Evolutionary conservation across 352 stramenopile species (phyloP), one percentile per base, ranked within the genome.

Genomic region (Achlya hypogyna): DNA sequence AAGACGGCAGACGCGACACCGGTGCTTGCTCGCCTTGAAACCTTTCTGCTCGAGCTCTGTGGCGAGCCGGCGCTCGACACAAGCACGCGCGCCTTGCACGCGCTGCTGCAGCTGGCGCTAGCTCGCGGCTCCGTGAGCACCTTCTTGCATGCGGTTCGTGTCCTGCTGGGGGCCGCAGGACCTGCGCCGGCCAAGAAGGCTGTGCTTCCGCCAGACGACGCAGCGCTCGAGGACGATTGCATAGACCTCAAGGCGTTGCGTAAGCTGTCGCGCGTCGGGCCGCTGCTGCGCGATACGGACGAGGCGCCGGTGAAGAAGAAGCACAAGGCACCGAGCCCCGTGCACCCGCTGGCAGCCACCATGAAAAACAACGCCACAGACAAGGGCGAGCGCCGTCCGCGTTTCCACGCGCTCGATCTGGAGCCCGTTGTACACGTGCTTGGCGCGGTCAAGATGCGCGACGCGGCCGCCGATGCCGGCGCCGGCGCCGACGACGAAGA

Each of bases 61-160:
- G 74, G 74, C 35, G 69, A 72, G 20, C 47, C 51, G 23, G 12
- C 42, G 6, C 9, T 10, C 52, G 53, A 66, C 23, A 72, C 77
- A n/a, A 74, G 75, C 8, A 88, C 81, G 0, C 73, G 75, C 29
- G 82, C 82, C 6, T 69, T 87, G 18, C 82, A 81, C 53, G 74
- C 72, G 0, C 65, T 93, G 12, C 65, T 89, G 42, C 73, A 78
- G 34, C 69, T 93, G 1, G 82, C 82, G 16, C 77, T 72, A 0
- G 81, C 81, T 0, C 77, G 71, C 0, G 78, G 73, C 10, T 87
- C 81, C 0, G 53, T 89, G 2, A 66, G 73, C 1, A 81, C 88
- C 47, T 86, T 89, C 12, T 66, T 93, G 4, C 23, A 82, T 12
- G 75, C 82, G 3, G 10, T 93, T 0, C 69, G 69, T 32, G 74